Percentiles rank a stretch among this genome's conserved stretches.
Evolutionary conservation across 2,329 filamentous ascomycete genomes (phyloP).

Genomic region (Mycogone perniciosa): DNA sequence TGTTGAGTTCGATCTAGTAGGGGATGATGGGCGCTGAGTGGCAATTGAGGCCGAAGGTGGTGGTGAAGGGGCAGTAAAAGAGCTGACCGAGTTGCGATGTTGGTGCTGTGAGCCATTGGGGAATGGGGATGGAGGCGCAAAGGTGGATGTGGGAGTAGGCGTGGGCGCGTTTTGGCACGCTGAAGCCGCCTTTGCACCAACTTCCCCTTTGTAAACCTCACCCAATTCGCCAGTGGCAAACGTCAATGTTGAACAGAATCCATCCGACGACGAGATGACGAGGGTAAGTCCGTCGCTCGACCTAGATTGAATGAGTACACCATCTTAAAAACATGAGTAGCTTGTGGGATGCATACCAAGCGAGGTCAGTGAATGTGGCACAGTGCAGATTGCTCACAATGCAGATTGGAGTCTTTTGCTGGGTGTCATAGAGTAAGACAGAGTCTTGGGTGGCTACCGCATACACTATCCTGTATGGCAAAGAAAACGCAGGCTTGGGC

Average conservation of each 20-base stretch:
- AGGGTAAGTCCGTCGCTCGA: constrained; percentile 51
- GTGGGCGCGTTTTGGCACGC: constrained; percentile 62
- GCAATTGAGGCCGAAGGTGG: constrained; percentile 50
- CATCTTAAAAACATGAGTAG: background rate
- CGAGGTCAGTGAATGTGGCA: constrained; percentile 92
- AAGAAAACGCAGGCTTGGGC: constrained; percentile 66
- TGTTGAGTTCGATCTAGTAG: constrained; percentile 76
- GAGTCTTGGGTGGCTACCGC: constrained; percentile 96
- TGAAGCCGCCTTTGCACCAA: constrained; percentile 44
- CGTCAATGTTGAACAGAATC: constrained; percentile 88
- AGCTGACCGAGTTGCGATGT: constrained; percentile 52
- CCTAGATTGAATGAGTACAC: constrained; percentile 31
- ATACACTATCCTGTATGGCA: constrained; percentile 92
- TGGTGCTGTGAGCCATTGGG: constrained; percentile 43
- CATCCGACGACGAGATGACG: constrained; percentile 95
- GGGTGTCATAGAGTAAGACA: constrained; percentile 91
- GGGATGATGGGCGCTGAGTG: constrained; percentile 65
- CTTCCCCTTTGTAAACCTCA: constrained; percentile 66
- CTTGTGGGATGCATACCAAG: constrained; percentile 60
- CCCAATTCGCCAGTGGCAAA: constrained; percentile 82
- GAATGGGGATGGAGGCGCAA: constrained; percentile 56
- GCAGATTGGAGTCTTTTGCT: constrained; percentile 88
- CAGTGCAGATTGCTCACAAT: constrained; percentile 96
- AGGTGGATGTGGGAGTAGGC: constrained; percentile 61
- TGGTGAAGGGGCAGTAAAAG: constrained; percentile 52